Percentiles rank a stretch among this genome's conserved stretches.
Evolutionary conservation across 208 protist species (phyloP).

Genomic region (Acanthamoeba royreba): DNA sequence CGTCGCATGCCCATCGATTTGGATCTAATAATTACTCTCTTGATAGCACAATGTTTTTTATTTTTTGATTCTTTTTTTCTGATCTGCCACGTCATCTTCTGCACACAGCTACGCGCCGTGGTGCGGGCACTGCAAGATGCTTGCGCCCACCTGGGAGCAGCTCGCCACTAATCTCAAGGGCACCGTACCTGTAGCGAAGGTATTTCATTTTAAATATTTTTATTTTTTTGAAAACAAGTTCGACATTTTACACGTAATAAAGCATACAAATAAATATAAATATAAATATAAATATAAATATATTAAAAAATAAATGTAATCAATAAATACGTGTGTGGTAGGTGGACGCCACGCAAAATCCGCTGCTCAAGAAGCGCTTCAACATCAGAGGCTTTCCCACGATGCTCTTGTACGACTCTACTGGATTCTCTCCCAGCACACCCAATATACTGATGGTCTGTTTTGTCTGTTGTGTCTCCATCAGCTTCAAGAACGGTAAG

Average conservation of each 20-base stretch:
- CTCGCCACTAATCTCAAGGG: slow-evolving; percentile 48
- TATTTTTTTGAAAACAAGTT: not conserved
- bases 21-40: not conserved
- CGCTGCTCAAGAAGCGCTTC: not conserved
- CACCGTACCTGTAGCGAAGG: slow-evolving; percentile 1
- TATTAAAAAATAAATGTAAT: too few relatives aligned
- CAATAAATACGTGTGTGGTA: not conserved
- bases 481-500: slow-evolving; percentile 29
- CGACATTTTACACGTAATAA: too few relatives aligned
- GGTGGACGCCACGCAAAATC: slow-evolving; percentile 7
- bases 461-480: not conserved
- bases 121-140: slow-evolving; percentile 37
- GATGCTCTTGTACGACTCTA: not conserved
- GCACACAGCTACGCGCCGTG: slow-evolving; percentile 4
- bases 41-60: not conserved
- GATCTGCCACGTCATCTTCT: too few relatives aligned
- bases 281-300: too few relatives aligned
- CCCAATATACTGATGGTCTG: not conserved
- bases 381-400: slow-evolving; percentile 25
- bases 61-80: not conserved
- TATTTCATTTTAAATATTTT: not conserved
- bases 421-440: not conserved
- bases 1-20: not conserved
- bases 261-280: too few relatives aligned
- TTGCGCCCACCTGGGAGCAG: slow-evolving; percentile 26